phyloP scores from a whole-genome alignment of 2,329 filamentous ascomycete species.

The Calonectria ilicicola region DNA sequence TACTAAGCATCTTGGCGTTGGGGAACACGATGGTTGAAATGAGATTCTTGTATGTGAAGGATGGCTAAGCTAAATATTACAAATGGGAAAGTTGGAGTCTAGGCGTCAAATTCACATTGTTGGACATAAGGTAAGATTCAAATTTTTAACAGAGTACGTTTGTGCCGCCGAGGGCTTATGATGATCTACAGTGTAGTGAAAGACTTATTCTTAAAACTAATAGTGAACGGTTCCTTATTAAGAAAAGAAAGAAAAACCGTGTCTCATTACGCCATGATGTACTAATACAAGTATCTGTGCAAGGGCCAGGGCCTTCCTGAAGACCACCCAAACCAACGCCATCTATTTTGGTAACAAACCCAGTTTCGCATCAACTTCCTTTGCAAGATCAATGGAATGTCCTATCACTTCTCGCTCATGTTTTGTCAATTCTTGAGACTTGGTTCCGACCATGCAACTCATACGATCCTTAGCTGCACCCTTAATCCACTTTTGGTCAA shows the following conservation, averaged over 20 bases:
- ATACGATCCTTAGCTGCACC: slow-evolving; percentile 46
- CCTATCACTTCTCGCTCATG: slow-evolving; percentile 21
- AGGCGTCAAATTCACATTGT: too few relatives aligned
- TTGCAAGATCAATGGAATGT: slow-evolving; percentile 25
- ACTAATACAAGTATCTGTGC: neutral
- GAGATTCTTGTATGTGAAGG: too few relatives aligned
- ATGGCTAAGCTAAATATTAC: too few relatives aligned
- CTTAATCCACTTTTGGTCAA: slow-evolving; percentile 53
- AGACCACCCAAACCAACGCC: neutral
- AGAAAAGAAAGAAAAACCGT: neutral
- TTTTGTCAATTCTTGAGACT: slow-evolving; percentile 9
- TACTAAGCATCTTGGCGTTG: too few relatives aligned
- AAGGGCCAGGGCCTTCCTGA: neutral
- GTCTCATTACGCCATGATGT: neutral
- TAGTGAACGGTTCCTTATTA: too few relatives aligned
- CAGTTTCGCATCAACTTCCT: neutral
- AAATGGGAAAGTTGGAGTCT: too few relatives aligned
- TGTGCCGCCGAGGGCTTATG: too few relatives aligned
- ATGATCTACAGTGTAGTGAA: too few relatives aligned
- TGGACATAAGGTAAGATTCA: too few relatives aligned
- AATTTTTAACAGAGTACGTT: too few relatives aligned
- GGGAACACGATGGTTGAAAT: too few relatives aligned
- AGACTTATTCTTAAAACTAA: too few relatives aligned
- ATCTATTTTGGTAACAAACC: neutral
- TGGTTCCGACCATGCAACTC: slow-evolving; percentile 51